Base-by-base conservation (phyloP, 2,329 filamentous ascomycete genomes). In the Coccinonectria pachysandricola region DNA sequence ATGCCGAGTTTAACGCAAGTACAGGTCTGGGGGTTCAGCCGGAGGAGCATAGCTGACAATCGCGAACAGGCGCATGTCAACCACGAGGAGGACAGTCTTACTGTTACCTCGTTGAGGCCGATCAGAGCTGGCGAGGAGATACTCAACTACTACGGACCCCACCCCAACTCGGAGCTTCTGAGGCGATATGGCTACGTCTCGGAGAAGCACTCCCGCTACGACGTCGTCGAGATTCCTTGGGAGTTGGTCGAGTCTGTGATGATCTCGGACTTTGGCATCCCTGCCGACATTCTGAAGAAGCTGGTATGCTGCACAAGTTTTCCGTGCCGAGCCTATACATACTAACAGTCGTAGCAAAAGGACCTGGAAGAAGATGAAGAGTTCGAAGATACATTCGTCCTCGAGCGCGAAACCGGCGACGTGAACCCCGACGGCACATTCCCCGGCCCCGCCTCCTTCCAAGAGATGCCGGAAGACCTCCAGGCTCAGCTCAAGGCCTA, bases 181-280 rank as follows among this genome's bases (percentile, higher is more conserved):
- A 68, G 87, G 18, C 68, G 86, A 9, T 93, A 94, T 42, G 87
- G 87, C 11, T 94, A 93, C 45, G 74, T 86, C n/a, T 88, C 84
- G 0, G 58, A 71, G 15, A 78, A 77, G 38, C 87, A 94, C 43
- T 60, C 74, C 7, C 65, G 76, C 20, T 85, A 86, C 51, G 85
- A 94, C 41, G 83, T 93, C 1, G 79, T 83, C 1, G 87, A 95
- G 49, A 56, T 94, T 17, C 64, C 79, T 0, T 72, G 78, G 57
- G 57, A 64, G 0, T 43, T 73, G 7, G 62, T 88, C 12, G 54
- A 67, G 21, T 52, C 56, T 1, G 56, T 66, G 6, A 42, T 65
- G 18, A 49, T 51, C 11, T 43, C 52, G 8, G 45, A 56, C 11
- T 49, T 69, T 23, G 45, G 49, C 2, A 33, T 61, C 11, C 50